Percentiles rank a stretch among this genome's conserved stretches.
phyloP scores from a whole-genome alignment of 2,329 filamentous ascomycete species.

The Neobulgaria alba region DNA sequence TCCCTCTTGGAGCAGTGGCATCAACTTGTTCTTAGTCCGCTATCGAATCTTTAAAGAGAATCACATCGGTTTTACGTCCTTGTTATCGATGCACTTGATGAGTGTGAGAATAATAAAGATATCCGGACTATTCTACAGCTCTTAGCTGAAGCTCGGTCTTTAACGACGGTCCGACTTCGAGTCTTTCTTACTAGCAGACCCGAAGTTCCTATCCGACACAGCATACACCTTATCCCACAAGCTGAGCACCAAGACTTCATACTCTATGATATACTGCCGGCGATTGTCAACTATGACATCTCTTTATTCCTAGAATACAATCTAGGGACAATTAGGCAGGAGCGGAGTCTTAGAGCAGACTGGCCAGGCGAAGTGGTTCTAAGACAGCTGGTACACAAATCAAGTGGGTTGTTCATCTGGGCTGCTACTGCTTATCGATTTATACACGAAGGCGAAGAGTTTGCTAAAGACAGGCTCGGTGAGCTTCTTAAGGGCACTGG shows the following conservation, averaged over 20 bases:
- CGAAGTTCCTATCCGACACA: constrained; percentile 18
- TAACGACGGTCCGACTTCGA: constrained; percentile 15
- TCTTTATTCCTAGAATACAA: constrained; percentile 15
- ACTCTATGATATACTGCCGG: constrained; percentile 16
- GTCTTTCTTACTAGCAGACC: constrained; percentile 27
- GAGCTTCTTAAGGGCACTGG: constrained; percentile 5
- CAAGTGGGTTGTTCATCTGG: constrained; percentile 20
- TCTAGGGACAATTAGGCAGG: constrained; percentile 3
- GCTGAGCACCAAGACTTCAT: constrained; percentile 17
- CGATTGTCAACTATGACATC: constrained; percentile 25
- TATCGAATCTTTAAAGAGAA: constrained; percentile 20
- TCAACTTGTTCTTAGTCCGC: constrained; percentile 34
- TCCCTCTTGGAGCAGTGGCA: constrained; percentile 36
- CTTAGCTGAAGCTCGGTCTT: constrained; percentile 11
- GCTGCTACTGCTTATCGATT: constrained; percentile 19
- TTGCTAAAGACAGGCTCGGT: constrained; percentile 5
- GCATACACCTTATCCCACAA: constrained; percentile 13
- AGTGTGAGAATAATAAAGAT: constrained; percentile 21
- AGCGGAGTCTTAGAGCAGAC: not conserved
- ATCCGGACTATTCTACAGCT: constrained; percentile 17
- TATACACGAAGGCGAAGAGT: constrained; percentile 11
- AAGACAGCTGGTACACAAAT: constrained; percentile 11
- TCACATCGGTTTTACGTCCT: constrained; percentile 13
- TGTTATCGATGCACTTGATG: constrained; percentile 28
- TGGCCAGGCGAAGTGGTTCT: constrained; percentile 7